A percentile compares a stretch with the other conserved stretches of the same genome.
Conservation (phyloP, 108 stramenopile genomes). For the Craspedostauros australis region DNA sequence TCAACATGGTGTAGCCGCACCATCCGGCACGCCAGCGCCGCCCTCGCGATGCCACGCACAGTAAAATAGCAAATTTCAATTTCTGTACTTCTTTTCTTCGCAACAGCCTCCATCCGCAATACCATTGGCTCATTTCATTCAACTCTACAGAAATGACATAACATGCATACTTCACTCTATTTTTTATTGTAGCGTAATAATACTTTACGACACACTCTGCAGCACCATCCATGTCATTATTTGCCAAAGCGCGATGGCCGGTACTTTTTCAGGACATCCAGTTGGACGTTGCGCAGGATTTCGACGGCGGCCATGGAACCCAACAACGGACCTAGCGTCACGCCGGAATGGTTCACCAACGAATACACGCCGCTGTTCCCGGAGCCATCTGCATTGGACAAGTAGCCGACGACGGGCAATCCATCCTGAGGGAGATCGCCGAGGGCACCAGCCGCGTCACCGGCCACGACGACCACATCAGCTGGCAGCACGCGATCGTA, state of each 20-base stretch:
- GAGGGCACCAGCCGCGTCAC: conserved; percentile 17
- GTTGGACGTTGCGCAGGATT: conserved; percentile 10
- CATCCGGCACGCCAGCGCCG: too few species aligned
- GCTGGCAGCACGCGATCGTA: conserved; percentile 2
- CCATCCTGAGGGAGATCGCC: conserved; percentile 45
- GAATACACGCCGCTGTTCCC: conserved; percentile 39
- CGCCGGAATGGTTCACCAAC: conserved; percentile 54
- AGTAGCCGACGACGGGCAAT: conserved; percentile 40
- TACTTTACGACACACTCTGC: conserved; percentile 17
- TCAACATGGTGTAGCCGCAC: too few species aligned
- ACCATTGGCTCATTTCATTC: too few species aligned
- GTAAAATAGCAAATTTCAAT: too few species aligned
- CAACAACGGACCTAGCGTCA: conserved; percentile 54
- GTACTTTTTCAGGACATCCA: conserved; percentile 25
- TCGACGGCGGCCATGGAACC: conserved; percentile 47
- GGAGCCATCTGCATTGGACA: too few species aligned
- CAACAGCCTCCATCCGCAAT: too few species aligned
- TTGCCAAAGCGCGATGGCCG: conserved; percentile 34
- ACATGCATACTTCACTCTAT: too few species aligned
- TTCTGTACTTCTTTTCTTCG: too few species aligned
- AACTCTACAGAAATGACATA: too few species aligned
- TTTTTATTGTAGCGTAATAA: too few species aligned
- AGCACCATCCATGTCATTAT: conserved; percentile 1
- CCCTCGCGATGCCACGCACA: too few species aligned
- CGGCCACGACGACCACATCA: conserved; percentile 48